Evolutionary conservation across 345 rosid genomes (phyloP).

Genomic region (Eutrema heterophyllum): DNA sequence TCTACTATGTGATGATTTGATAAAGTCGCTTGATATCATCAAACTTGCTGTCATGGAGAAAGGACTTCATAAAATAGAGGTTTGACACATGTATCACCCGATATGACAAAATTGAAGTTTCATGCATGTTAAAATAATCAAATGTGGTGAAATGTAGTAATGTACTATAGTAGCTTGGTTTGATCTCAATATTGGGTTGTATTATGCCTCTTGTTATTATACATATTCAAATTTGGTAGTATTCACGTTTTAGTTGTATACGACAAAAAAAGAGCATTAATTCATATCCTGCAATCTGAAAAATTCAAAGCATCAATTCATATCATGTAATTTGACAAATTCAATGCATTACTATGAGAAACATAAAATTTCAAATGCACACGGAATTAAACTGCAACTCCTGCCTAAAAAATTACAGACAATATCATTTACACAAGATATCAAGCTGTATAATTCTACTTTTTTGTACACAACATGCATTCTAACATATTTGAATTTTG

Average conservation of each 20-base stretch:
- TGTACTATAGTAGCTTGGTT: neutral
- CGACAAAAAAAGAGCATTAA: no score
- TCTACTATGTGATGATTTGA: slow-evolving; percentile 42
- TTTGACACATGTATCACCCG: neutral
- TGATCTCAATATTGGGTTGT: neutral
- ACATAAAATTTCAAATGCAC: no score
- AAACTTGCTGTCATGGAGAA: slow-evolving; percentile 33
- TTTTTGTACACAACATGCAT: no score
- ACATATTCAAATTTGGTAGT: neutral
- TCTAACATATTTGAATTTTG: no score
- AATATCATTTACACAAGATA: no score
- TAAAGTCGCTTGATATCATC: slow-evolving; percentile 45
- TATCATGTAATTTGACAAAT: neutral
- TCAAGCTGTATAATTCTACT: no score
- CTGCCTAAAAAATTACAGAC: no score
- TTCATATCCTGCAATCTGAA: no score
- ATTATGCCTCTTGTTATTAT: neutral
- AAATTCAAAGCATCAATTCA: neutral
- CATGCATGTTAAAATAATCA: neutral
- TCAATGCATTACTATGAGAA: no score
- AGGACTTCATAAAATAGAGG: neutral
- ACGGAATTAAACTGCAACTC: no score
- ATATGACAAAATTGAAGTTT: neutral
- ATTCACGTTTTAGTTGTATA: neutral
- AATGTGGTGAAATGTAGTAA: neutral